phyloP scores from a whole-genome alignment of 306 rosid species.

The Geum urbanum region DNA sequence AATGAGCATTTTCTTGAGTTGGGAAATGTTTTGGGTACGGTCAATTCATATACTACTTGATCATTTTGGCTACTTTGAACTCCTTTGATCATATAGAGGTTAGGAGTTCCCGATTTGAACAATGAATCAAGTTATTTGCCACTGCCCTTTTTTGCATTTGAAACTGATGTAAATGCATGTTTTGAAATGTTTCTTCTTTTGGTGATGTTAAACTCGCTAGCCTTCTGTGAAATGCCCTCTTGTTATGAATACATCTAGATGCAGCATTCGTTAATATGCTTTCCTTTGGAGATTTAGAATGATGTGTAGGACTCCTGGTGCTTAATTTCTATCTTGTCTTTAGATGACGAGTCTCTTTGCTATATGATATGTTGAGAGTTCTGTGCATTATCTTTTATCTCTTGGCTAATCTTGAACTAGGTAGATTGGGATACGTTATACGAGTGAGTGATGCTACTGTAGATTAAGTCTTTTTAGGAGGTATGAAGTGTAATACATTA shows the following conservation, averaged over 20 bases:
- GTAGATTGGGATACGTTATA: background rate
- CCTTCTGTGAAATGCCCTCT: background rate
- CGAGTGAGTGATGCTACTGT: background rate
- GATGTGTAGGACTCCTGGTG: background rate
- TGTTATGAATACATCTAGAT: background rate
- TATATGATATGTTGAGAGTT: background rate
- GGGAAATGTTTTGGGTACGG: constrained; percentile 60
- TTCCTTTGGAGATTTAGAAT: background rate
- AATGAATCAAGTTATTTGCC: background rate
- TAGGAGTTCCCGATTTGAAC: background rate
- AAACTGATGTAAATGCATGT: background rate
- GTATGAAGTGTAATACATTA: background rate
- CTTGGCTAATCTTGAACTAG: background rate
- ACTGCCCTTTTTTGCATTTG: background rate
- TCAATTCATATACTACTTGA: background rate
- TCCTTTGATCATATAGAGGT: too few species aligned
- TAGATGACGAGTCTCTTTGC: background rate
- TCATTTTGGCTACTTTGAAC: background rate
- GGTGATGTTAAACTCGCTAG: background rate
- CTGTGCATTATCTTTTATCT: background rate
- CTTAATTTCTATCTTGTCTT: background rate
- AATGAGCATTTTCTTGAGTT: constrained; percentile 76
- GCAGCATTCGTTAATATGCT: background rate
- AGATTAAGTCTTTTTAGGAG: background rate
- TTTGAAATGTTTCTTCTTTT: background rate